Evolutionary conservation across 108 stramenopile species (phyloP).

Genomic region (Heterococcus sp.): DNA sequence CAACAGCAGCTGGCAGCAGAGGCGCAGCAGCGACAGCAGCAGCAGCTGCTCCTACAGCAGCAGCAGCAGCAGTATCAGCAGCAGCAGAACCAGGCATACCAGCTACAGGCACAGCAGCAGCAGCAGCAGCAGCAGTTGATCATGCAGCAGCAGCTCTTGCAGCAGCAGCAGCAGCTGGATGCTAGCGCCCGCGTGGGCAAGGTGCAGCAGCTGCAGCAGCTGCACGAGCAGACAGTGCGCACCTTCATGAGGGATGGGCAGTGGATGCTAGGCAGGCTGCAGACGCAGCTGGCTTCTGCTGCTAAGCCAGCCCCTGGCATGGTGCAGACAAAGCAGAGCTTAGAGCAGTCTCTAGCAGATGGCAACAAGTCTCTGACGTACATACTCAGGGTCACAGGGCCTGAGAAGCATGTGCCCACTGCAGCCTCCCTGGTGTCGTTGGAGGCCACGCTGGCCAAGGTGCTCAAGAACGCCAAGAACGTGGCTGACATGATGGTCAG

Average conservation of each 20-base stretch:
- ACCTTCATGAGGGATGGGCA: slow-evolving; percentile 26
- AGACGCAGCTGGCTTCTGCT: too few relatives aligned
- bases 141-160: not conserved
- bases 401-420: slow-evolving; percentile 26
- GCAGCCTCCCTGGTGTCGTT: slow-evolving; percentile 24
- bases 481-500: slow-evolving; percentile 2
- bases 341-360: too few relatives aligned
- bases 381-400: too few relatives aligned
- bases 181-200: not conserved
- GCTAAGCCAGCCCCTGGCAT: too few relatives aligned
- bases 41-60: not conserved
- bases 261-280: slow-evolving; percentile 20
- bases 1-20: not conserved
- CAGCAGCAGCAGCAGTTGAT: not conserved
- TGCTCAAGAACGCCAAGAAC: slow-evolving; percentile 17
- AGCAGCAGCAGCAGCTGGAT: not conserved
- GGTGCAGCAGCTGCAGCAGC: slow-evolving; percentile 20
- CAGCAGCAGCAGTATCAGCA: not conserved
- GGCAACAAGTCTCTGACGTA: too few relatives aligned
- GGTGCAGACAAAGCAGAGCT: too few relatives aligned
- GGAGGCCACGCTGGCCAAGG: slow-evolving; percentile 23
- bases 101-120: not conserved
- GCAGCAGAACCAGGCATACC: not conserved
- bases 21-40: not conserved
- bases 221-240: slow-evolving; percentile 27